phyloP scores from a whole-genome alignment of 2,329 filamentous ascomycete genomes.

The Volutella citrinella region DNA sequence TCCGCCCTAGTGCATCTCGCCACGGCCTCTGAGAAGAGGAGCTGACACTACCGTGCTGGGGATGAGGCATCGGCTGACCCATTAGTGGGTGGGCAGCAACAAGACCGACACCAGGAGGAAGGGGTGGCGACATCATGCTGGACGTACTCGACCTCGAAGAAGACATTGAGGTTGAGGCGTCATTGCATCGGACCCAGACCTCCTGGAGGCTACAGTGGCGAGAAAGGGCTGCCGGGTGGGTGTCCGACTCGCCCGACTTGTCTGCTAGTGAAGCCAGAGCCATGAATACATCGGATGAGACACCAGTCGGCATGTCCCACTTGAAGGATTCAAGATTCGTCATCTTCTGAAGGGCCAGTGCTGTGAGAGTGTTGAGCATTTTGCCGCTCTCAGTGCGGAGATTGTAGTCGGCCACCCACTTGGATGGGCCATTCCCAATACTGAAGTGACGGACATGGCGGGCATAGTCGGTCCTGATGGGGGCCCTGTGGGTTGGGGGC shows the following conservation, averaged over 20 bases:
- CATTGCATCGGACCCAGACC: conserved; percentile 13
- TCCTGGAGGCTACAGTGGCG: conserved; percentile 5
- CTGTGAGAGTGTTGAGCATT: conserved; percentile 16
- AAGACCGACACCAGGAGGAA: conserved; percentile 1
- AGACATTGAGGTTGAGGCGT: conserved; percentile 4
- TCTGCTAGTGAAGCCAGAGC: conserved; percentile 12
- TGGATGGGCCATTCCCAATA: conserved; percentile 10
- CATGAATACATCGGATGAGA: conserved; percentile 15
- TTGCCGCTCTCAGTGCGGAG: conserved; percentile 8
- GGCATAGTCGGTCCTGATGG: too few species aligned
- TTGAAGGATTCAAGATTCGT: conserved; percentile 13
- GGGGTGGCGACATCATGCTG: conserved; percentile 4
- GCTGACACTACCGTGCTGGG: too few species aligned
- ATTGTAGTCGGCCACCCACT: conserved; percentile 10
- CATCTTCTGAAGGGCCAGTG: conserved; percentile 13
- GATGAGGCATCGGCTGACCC: too few species aligned
- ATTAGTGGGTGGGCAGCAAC: too few species aligned
- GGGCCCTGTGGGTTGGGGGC: too few species aligned
- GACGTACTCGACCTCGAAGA: too few species aligned
- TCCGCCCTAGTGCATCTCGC: too few species aligned
- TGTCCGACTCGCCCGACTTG: too few species aligned
- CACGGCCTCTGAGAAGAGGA: too few species aligned
- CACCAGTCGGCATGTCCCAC: conserved; percentile 14
- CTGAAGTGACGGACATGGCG: conserved; percentile 10
- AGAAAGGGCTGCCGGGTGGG: too few species aligned